phyloP scores from a whole-genome alignment of 179 eudicot genomes.

The Beta corolliflora region DNA sequence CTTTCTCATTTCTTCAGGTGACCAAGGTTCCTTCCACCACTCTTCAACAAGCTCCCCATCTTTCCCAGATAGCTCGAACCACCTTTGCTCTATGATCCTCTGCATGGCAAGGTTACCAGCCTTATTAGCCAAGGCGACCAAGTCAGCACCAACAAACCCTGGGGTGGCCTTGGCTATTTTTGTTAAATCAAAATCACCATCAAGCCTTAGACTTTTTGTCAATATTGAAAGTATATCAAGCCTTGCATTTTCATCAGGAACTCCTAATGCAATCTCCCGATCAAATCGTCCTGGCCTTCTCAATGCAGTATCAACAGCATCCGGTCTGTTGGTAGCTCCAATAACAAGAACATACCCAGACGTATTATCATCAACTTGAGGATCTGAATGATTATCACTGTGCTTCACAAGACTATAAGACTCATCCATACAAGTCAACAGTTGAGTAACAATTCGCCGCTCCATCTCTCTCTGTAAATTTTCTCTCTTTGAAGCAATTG shows the following conservation, averaged over 20 bases:
- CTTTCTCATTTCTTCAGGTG: constrained; percentile 65
- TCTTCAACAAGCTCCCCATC: constrained; percentile 50
- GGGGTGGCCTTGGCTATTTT: constrained; percentile 81
- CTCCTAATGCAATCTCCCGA: constrained; percentile 71
- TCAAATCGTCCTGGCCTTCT: constrained; percentile 91
- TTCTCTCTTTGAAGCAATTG: constrained; percentile 92
- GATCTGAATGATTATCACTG: constrained; percentile 31
- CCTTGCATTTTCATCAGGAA: constrained; percentile 88
- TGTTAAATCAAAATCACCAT: constrained; percentile 70
- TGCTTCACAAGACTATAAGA: constrained; percentile 51
- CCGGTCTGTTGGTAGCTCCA: constrained; percentile 95
- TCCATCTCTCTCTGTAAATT: constrained; percentile 92
- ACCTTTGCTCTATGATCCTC: constrained; percentile 65
- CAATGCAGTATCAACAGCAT: constrained; percentile 85
- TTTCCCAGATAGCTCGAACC: constrained; percentile 42
- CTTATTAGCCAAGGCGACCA: constrained; percentile 69
- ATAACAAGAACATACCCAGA: constrained; percentile 82
- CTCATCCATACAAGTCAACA: constrained; percentile 94
- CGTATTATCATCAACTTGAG: constrained; percentile 36
- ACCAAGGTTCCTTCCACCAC: constrained; percentile 75
- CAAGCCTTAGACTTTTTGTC: constrained; percentile 61
- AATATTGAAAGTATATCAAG: constrained; percentile 67
- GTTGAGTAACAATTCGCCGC: constrained; percentile 82
- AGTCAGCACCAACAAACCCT: constrained; percentile 95
- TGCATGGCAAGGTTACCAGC: constrained; percentile 94